Evolutionary conservation across 306 rosid species (phyloP).

Genomic region (Fragaria vesca): DNA sequence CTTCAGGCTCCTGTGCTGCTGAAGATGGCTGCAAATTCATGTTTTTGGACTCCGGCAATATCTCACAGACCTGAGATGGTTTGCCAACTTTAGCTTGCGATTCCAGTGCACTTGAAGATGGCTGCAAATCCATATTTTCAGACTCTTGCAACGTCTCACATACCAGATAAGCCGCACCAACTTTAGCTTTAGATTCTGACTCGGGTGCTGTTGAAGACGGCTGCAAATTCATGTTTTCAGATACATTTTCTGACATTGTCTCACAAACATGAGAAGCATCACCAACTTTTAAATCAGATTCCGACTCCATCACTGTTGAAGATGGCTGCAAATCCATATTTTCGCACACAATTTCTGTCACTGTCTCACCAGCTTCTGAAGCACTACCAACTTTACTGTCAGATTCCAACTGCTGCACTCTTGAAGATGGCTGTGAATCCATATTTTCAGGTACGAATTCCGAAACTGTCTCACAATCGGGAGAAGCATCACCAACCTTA

Average conservation of each 20-base stretch:
- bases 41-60: neutral
- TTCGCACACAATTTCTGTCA: neutral
- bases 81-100: neutral
- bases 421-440: slow-evolving; percentile 9
- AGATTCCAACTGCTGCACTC: slow-evolving; percentile 5
- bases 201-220: neutral
- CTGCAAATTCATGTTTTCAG: neutral
- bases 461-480: neutral
- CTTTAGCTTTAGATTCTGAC: slow-evolving; percentile 20
- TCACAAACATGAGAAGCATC: slow-evolving; percentile 5
- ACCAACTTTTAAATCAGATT: slow-evolving; percentile 16
- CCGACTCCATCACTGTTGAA: neutral
- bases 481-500: slow-evolving; percentile 1
- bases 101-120: neutral
- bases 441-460: neutral
- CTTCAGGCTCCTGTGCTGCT: slow-evolving; percentile 1
- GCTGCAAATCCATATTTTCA: slow-evolving; percentile 16
- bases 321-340: neutral
- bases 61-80: neutral
- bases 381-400: slow-evolving; percentile 22
- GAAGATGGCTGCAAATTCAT: slow-evolving; percentile 3
- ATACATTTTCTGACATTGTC: neutral
- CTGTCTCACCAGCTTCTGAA: slow-evolving; percentile 17
- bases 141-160: slow-evolving; percentile 10
- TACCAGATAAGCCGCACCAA: slow-evolving; percentile 13